Evolutionary conservation across 148 eudicot species (phyloP).

Genomic region (Limonium bicolor): DNA sequence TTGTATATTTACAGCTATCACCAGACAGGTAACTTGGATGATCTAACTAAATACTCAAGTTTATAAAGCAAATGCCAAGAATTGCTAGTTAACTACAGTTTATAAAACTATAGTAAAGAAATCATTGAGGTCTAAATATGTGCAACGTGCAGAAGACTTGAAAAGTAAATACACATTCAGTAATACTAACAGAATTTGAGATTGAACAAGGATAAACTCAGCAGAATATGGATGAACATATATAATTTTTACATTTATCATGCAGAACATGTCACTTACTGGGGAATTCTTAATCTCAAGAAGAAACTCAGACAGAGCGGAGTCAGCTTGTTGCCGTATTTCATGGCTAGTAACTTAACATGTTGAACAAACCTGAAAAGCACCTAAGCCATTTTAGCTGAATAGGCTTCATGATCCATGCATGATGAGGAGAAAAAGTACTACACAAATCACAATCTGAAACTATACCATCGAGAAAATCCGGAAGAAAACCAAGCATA

Average conservation of each 20-base stretch:
- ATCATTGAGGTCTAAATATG: too few species aligned
- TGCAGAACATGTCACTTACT: too few species aligned
- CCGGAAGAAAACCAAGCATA: conserved; percentile 99
- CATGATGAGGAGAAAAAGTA: conserved; percentile 3
- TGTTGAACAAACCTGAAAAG: conserved; percentile 82
- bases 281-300: conserved; percentile 96
- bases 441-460: background rate
- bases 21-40: background rate
- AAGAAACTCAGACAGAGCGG: conserved; percentile 93
- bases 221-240: too few species aligned
- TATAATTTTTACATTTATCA: too few species aligned
- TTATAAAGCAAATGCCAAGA: too few species aligned
- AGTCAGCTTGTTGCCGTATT: conserved; percentile 97
- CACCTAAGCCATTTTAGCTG: background rate
- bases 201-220: conserved; percentile 1
- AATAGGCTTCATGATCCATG: background rate
- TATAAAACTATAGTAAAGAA: background rate
- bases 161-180: too few species aligned
- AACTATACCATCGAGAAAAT: conserved; percentile 89
- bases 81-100: too few species aligned
- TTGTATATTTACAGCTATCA: background rate
- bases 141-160: too few species aligned
- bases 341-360: conserved; percentile 95
- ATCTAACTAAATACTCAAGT: too few species aligned
- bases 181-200: background rate